These are phyloP conservation scores for Oryza officinalis DNA, from an alignment of 176 grass and related monocot genomes.

Conservation along the genomic window DNA sequence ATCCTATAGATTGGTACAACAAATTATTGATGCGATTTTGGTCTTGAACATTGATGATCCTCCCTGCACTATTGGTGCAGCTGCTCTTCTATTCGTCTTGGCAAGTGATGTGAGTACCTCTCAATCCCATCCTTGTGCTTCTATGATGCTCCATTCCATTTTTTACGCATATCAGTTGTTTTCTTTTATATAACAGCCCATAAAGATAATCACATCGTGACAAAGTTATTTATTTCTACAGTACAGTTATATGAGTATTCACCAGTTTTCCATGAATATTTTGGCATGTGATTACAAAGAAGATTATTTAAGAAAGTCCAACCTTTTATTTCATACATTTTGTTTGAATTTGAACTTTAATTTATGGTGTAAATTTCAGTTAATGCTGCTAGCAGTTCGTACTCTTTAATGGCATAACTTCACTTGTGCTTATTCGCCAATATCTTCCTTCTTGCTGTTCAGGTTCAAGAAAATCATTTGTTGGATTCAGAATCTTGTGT, in stretches of 20 bases:
- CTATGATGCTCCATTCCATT: background rate
- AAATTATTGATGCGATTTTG: slow-evolving; percentile 82
- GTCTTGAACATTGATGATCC: slow-evolving; percentile 80
- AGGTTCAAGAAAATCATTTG: slow-evolving; percentile 91
- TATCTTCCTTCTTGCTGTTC: slow-evolving; percentile 39
- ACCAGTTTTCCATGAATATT: background rate
- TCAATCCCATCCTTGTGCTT: slow-evolving; percentile 24
- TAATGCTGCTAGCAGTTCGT: background rate
- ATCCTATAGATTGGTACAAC: slow-evolving; percentile 64
- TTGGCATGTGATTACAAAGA: slow-evolving; percentile 27
- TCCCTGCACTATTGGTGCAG: slow-evolving; percentile 72
- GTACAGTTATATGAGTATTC: background rate
- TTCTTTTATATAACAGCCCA: background rate
- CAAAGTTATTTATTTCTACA: slow-evolving; percentile 12
- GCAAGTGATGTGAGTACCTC: slow-evolving; percentile 90
- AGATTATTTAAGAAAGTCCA: slow-evolving; percentile 1
- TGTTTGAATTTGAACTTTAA: slow-evolving; percentile 11
- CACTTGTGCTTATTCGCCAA: slow-evolving; percentile 24
- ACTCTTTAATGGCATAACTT: slow-evolving; percentile 2
- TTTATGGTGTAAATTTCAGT: background rate
- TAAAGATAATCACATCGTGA: background rate
- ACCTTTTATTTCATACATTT: slow-evolving; percentile 14
- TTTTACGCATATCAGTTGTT: background rate
- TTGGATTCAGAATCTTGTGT: slow-evolving; percentile 86
- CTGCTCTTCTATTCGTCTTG: slow-evolving; percentile 85